Conservation (phyloP, 345 rosid genomes). For the Boechera divaricarpa region DNA sequence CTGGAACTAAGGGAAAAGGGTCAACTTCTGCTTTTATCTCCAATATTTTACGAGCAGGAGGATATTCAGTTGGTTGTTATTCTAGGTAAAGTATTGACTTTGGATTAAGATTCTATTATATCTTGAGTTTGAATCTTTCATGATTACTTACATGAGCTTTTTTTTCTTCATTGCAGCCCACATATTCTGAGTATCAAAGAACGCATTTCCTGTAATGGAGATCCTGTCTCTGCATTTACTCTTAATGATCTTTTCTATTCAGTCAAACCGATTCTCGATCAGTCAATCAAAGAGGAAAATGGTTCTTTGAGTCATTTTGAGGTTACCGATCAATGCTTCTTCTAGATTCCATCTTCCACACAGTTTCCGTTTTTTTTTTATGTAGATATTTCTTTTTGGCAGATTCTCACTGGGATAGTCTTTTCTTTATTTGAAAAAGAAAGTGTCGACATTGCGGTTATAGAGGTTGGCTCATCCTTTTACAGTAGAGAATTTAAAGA, state of each 20-base stretch:
- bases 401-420: slow-evolving; percentile 89
- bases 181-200: slow-evolving; percentile 81
- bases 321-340: slow-evolving; percentile 48
- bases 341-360: neutral
- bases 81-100: too few species aligned
- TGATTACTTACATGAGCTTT: too few species aligned
- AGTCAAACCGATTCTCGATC: slow-evolving; percentile 61
- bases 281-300: slow-evolving; percentile 62
- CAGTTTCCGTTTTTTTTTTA: too few species aligned
- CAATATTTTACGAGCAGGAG: too few species aligned
- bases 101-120: too few species aligned
- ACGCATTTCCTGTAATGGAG: slow-evolving; percentile 67
- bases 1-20: too few species aligned
- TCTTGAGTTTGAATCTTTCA: too few species aligned
- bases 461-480: slow-evolving; percentile 60
- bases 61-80: too few species aligned
- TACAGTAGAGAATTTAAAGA: neutral
- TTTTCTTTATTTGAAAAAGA: slow-evolving; percentile 70
- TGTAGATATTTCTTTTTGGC: slow-evolving; percentile 4
- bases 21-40: too few species aligned
- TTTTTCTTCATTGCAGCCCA: slow-evolving; percentile 56
- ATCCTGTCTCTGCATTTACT: slow-evolving; percentile 61
- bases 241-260: slow-evolving; percentile 62
- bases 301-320: slow-evolving; percentile 87
- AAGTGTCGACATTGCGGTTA: slow-evolving; percentile 75